Evolutionary conservation across 768 basidiomycete species (phyloP).

Genomic region (Rhodotorula babjevae): DNA sequence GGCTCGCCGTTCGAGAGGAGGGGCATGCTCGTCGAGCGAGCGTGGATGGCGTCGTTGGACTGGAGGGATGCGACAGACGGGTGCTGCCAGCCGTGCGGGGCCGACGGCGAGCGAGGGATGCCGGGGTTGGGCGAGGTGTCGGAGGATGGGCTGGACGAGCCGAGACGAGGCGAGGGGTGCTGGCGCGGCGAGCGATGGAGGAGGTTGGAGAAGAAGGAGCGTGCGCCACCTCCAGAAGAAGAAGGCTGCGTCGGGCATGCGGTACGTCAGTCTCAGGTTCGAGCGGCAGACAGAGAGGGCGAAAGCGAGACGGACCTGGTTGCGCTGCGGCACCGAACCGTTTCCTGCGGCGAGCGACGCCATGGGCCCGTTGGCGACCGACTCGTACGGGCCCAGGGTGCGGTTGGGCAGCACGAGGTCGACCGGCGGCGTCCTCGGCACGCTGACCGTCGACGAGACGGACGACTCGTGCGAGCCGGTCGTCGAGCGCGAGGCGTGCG

Average conservation of each 20-base stretch:
- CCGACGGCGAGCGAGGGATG: conserved; percentile 7
- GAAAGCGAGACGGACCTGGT: neutral
- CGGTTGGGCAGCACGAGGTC: conserved; percentile 9
- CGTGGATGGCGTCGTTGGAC: neutral
- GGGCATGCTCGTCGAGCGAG: conserved; percentile 9
- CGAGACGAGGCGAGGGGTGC: neutral
- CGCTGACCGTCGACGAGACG: conserved; percentile 4
- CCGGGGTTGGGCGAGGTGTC: neutral
- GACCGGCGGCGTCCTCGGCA: conserved; percentile 11
- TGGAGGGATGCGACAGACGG: conserved; percentile 3
- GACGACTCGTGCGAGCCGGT: neutral
- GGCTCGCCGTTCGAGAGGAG: neutral
- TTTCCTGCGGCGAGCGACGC: conserved; percentile 8
- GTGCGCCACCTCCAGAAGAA: neutral
- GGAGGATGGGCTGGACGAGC: neutral
- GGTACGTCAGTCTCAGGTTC: neutral
- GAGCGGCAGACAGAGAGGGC: neutral
- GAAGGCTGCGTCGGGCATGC: neutral
- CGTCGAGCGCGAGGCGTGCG: neutral
- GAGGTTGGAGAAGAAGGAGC: conserved; percentile 24
- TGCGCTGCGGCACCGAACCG: neutral
- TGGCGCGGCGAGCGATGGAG: conserved; percentile 20
- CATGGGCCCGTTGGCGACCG: conserved; percentile 18
- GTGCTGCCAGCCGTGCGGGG: neutral
- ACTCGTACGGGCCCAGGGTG: conserved; percentile 4